These are phyloP conservation scores for Potentilla sterilis DNA, from an alignment of 306 rosid genomes.

Conservation along the genomic window DNA sequence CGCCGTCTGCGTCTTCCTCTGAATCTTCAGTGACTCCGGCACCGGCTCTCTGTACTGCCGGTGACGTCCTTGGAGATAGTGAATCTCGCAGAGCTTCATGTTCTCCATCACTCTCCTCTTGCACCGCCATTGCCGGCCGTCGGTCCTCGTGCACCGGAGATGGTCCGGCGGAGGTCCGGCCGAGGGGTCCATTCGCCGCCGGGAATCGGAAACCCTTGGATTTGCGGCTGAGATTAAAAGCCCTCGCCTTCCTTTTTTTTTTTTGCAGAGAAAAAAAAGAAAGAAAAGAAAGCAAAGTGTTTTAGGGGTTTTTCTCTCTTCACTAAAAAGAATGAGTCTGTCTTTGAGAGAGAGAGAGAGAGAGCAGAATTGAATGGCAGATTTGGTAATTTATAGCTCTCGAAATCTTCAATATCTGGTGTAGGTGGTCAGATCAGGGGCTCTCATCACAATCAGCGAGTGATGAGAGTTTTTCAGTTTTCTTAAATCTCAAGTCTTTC, in stretches of 20 bases:
- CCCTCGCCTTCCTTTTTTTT: background rate
- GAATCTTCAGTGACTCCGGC: conserved; percentile 82
- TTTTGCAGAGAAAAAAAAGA: background rate
- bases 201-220: conserved; percentile 19
- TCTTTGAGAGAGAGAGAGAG: background rate
- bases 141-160: conserved; percentile 84
- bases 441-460: background rate
- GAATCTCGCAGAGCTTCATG: conserved; percentile 90
- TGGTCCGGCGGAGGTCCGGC: conserved; percentile 62
- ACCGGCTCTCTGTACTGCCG: conserved; percentile 80
- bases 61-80: conserved; percentile 78
- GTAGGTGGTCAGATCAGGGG: conserved; percentile 21
- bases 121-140: conserved; percentile 98
- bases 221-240: conserved; percentile 2
- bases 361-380: conserved; percentile 31
- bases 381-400: conserved; percentile 44
- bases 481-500: background rate
- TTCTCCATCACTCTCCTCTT: conserved; percentile 67
- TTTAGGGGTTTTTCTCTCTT: conserved; percentile 23
- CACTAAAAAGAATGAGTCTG: conserved; percentile 12
- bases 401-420: conserved; percentile 28
- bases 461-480: background rate
- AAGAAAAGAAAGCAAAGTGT: background rate
- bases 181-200: conserved; percentile 30
- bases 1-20: conserved; percentile 45